These are phyloP conservation scores for Astrothelium macrocarpum DNA, from an alignment of 495 filamentous ascomycete species.

Conservation along the genomic window DNA sequence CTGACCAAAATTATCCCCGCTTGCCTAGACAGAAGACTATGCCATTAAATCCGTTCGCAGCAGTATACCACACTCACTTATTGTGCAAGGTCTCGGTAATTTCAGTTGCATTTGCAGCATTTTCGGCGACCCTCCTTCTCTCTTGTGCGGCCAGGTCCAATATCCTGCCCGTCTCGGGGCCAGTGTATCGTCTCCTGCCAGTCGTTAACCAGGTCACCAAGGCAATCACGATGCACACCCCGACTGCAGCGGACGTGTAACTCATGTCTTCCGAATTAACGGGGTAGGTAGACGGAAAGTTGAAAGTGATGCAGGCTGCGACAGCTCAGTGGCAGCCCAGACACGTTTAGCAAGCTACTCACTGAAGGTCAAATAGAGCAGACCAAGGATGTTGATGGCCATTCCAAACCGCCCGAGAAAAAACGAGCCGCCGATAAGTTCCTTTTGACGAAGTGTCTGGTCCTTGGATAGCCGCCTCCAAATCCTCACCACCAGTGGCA, in stretches of 20 bases:
- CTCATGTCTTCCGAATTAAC: conserved; percentile 48
- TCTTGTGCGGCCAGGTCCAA: too few species aligned
- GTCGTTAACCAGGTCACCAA: conserved; percentile 45
- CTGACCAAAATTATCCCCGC: too few species aligned
- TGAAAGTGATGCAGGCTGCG: conserved; percentile 49
- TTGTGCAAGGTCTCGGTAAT: too few species aligned
- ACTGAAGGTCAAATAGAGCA: too few species aligned
- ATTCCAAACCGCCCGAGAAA: conserved; percentile 34
- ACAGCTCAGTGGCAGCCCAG: conserved; percentile 46
- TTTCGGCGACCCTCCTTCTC: too few species aligned
- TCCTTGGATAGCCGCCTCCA: too few species aligned
- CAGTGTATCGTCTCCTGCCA: conserved; percentile 43
- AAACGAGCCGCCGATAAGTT: conserved; percentile 33
- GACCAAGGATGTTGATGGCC: too few species aligned
- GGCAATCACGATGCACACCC: conserved; percentile 43
- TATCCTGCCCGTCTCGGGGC: conserved; percentile 33
- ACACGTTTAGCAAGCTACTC: conserved; percentile 37
- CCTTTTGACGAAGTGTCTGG: conserved; percentile 36
- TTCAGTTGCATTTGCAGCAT: too few species aligned
- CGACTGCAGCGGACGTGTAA: conserved; percentile 48
- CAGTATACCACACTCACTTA: too few species aligned
- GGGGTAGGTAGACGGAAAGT: conserved; percentile 44
- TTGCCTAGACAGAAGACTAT: too few species aligned
- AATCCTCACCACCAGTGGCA: conserved; percentile 44
- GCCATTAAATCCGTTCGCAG: too few species aligned